Base-by-base conservation (phyloP, 352 stramenopile genomes). In the Stramenopiles sp. region DNA sequence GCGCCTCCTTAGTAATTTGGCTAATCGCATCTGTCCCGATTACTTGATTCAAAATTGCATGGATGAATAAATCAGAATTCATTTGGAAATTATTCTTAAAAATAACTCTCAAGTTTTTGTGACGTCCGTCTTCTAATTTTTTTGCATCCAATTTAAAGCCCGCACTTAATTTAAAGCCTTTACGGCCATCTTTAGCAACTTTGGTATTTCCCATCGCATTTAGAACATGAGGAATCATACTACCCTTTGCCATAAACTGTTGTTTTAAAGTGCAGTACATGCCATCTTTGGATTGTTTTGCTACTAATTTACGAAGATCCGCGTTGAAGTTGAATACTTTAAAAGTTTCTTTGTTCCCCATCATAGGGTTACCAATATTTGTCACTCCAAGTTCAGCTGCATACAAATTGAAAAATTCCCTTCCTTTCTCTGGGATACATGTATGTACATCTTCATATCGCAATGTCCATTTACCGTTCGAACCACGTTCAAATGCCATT, bases 11-110 rank as follows among this genome's bases (percentile, higher is more conserved):
- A 13, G 38, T 53, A 4, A 53, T 13, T 53, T 53, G 4, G 4
- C 4, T 76, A 13, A 76, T 13, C 30, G 65, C 65, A 1, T 76
- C 65, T 33, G 65, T 76, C 4, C 65, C 65, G 4, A 76, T 33
- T 4, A 76, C 65, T 13, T 76, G 65, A 20, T 76, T 31, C 65
- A 76, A 33, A 7, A 76, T 76, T 76, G 65, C 31, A 33, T 76
- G 65, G 4, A 76, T 20, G 13, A 76, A 76, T 76, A 76, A 7
- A 76, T 76, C 65, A 13, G 65, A 4, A 33, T 76, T 76, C 65
- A 76, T 76, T 33, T 76, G 65, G 65, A 76, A 76, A 76, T 76
- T 76, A 7, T 31, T 76, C 4, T 76, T 4, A 7, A 76, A 76
- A 33, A 76, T 13, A 4, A 76, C 65, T 33, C 13, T 76, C 30